Conservation (phyloP, 2,329 filamentous ascomycete species). For the Cadophora sp. region DNA sequence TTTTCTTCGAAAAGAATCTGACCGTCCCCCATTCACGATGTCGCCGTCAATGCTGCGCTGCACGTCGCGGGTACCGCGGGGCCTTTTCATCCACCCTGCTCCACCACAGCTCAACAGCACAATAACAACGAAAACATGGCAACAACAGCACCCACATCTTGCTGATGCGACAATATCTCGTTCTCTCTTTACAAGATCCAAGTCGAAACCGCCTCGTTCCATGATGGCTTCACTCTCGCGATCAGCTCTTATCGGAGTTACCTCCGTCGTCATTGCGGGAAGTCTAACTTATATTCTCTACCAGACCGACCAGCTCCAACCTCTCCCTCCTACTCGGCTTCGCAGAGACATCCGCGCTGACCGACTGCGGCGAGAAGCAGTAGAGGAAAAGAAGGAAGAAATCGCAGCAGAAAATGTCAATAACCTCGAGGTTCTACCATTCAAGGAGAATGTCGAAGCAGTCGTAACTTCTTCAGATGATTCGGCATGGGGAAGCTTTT, state of each 20-base stretch:
- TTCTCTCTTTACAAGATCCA: conserved; percentile 31
- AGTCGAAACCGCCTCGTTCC: conserved; percentile 26
- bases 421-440: conserved; percentile 37
- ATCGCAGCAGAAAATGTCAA: conserved; percentile 36
- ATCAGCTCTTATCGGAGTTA: conserved; percentile 33
- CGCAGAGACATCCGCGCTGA: conserved; percentile 37
- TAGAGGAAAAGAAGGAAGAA: conserved; percentile 35
- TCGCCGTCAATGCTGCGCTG: conserved; percentile 32
- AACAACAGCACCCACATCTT: neutral
- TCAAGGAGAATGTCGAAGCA: conserved; percentile 29
- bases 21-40: conserved; percentile 32
- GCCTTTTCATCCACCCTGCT: neutral
- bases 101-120: conserved; percentile 17
- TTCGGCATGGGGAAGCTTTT: conserved; percentile 43
- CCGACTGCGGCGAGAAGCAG: conserved; percentile 26
- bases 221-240: conserved; percentile 35
- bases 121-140: conserved; percentile 21
- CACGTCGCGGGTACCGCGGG: conserved; percentile 25
- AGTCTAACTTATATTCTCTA: conserved; percentile 43
- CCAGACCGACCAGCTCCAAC: conserved; percentile 41
- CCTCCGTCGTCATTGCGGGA: conserved; percentile 37
- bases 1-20: conserved; percentile 22
- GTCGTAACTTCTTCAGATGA: conserved; percentile 31
- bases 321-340: conserved; percentile 41
- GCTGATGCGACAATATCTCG: conserved; percentile 16